Evolutionary conservation across 495 filamentous ascomycete species (phyloP), one percentile per base, ranked within the genome.

Genomic region (Neurospora sp.): DNA sequence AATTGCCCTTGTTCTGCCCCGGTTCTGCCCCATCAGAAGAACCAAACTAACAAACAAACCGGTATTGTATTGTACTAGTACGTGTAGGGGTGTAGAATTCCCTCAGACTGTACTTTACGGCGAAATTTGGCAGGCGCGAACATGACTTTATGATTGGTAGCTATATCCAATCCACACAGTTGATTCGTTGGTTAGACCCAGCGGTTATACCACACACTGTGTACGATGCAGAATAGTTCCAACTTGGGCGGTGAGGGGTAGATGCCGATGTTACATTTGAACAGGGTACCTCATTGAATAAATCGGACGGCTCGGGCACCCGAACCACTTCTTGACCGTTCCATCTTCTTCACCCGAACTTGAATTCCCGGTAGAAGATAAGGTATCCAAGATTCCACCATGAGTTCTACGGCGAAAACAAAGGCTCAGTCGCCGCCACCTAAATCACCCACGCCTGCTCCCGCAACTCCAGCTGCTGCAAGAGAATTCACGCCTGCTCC

Each of bases 391-490:
- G 42, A 53, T 53, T 53, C 10, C 1, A 53, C 10, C 10, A 53
- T 53, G 46, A 27, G 20, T 27, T 53, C 48, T 61, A 12, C 48
- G 20, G 48, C 48, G 87, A 85, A 22, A 92, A 85, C n/a, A 91
- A 92, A 81, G 90, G 90, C 14, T 92, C 90, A 0, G 92, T 93
- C 69, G 92, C 91, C 84, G 92, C 92, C 76, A 91, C 89, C 5
- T 89, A 90, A 0, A 92, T 93, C 78, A 90, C 82, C 22, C 87
- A 91, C 75, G 89, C 87, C 20, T 31, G 27, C 27, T 31, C 27
- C 27, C 27, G 27, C 27, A 31, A 31, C 71, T 85, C 84, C 42
- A 9, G 42, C 85, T 91, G 92, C 76, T 91, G 89, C 44, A 4
- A 48, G n/a, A 48, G 44, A 20, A 48, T 9, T 2, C n/a, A 48